Evolutionary conservation across 305 asterid genomes (phyloP), one percentile per base, ranked within the genome.

Genomic region (Petunia hybrid): DNA sequence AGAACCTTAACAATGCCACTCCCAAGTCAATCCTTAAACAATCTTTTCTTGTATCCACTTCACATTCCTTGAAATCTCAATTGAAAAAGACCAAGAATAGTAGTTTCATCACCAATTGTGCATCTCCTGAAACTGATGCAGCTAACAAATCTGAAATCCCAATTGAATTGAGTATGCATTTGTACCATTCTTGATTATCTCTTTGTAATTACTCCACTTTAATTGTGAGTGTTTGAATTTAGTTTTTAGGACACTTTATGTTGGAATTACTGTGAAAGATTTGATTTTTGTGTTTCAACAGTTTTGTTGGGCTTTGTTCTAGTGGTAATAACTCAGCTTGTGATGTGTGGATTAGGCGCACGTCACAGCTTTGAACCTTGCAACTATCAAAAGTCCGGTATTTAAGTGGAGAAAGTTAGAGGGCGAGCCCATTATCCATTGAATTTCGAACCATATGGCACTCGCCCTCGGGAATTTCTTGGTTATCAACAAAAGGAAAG

Each of bases 141-240:
- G 10, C 13, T 48, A 57, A 87, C 83, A 73, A 82, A 12, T 42
- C 77, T 5, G 94, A 93, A 53, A 88, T 82, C 74, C 94, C 94
- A 8, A 92, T 92, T 85, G 97, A 92, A 90, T 74, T 92, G 88
- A 85, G 97, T 92, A 89, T 35, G 93, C 59, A 59, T 61, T 45
- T 45, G 67, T 16, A 71, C 3, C 6, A 57, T 73, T 45, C 71
- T 41, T 6, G 48, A 36, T 36, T 31, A 56, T 64, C 59, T 16
- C 0, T 82, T 48, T 69, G 10, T 74, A 16, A 36, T 12, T 61
- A 55, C 9, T 46, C 9, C 1, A 5, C 9, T 46, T 46, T 46
- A 46, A 46, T 48, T 48, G 56, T 9, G 56, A 9, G 56, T 48
- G 31, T 56, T 56, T 56, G 2, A 56, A 56, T 14, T 14, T n/a